Evolutionary conservation across 352 stramenopile species (phyloP), one percentile per base, ranked within the genome.

Genomic region (Globisporangium camurandrum): DNA sequence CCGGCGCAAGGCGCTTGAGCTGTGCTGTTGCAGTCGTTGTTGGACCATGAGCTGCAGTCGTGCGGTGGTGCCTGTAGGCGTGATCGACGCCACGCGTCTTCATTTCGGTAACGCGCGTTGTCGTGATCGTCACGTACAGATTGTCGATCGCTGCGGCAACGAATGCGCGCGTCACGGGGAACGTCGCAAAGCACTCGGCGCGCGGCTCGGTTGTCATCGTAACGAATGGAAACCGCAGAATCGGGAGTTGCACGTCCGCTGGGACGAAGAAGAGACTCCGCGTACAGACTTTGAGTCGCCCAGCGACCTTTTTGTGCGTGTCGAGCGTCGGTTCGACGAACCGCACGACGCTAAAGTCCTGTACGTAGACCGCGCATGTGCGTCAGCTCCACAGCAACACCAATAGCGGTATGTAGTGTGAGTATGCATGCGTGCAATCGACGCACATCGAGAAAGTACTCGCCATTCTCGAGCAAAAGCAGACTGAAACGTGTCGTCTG

Each of bases 241-340:
- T 77, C 26, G 87, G 70, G 34, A 81, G 43, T 38, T 78, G 80
- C 23, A 76, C 61, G 61, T 97, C 88, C 49, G 88, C 73, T 9
- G 89, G 89, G 67, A 95, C 89, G 52, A 97, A 97, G 49, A 97
- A 93, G 50, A 97, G 86, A 45, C 82, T 85, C 40, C 88, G 69
- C 17, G 87, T 96, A 57, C 81, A 95, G 24, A 96, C 62, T 62
- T 96, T 96, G 16, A 95, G 63, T 4, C 82, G 67, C 1, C 82
- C 82, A 45, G 89, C 76, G 23, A 79, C 62, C 41, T 93, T 95
- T 7, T 79, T 71, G 20, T 81, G 68, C 2, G 71, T 54, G 30
- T 74, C 62, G 3, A 70, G 70, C 19, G 78, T 62, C 0, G 77
- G 52, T 20, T 91, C 79, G 0, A 86, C 51, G 63, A 83, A 91